Evolutionary conservation across 2,329 filamentous ascomycete species (phyloP).

Genomic region (Parastagonospora nodorum): DNA sequence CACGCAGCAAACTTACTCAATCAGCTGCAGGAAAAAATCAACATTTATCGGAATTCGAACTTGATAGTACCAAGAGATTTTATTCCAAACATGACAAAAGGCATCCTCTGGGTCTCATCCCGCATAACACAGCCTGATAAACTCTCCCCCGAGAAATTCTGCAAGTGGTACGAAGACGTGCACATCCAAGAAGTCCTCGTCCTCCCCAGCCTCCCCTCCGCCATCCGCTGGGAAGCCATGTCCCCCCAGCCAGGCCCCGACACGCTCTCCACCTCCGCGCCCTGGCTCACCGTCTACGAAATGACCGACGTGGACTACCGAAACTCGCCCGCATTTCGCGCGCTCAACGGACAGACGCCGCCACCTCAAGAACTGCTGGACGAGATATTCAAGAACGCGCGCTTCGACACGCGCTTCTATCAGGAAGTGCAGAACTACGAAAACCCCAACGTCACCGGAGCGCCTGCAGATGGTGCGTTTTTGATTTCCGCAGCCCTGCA

Average conservation of each 20-base stretch:
- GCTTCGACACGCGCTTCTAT: constrained; percentile 37
- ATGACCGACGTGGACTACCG: constrained; percentile 30
- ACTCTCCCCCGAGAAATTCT: constrained; percentile 20
- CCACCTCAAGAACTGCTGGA: constrained; percentile 25
- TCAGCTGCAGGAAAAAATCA: neutral
- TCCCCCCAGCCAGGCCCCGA: constrained; percentile 6
- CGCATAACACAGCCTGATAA: constrained; percentile 8
- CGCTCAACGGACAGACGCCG: constrained; percentile 26
- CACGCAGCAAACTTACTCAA: no score
- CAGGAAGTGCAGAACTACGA: constrained; percentile 9
- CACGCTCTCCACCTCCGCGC: constrained; percentile 11
- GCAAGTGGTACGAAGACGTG: constrained; percentile 37
- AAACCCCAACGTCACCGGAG: neutral
- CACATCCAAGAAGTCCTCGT: constrained; percentile 28
- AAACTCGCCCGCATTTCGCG: constrained; percentile 23
- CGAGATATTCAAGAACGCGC: constrained; percentile 27
- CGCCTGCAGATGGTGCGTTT: neutral
- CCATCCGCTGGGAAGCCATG: constrained; percentile 29
- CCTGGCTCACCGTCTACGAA: constrained; percentile 37
- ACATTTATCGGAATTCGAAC: neutral
- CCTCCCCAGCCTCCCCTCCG: constrained; percentile 28
- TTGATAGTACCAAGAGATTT: neutral
- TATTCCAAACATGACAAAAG: constrained; percentile 21
- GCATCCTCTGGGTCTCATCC: constrained; percentile 36
- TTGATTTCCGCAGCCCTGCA: constrained; percentile 17